These are phyloP conservation scores for Fusarium drepaniforme DNA, from an alignment of 2,329 filamentous ascomycete species.

Conservation along the genomic window DNA sequence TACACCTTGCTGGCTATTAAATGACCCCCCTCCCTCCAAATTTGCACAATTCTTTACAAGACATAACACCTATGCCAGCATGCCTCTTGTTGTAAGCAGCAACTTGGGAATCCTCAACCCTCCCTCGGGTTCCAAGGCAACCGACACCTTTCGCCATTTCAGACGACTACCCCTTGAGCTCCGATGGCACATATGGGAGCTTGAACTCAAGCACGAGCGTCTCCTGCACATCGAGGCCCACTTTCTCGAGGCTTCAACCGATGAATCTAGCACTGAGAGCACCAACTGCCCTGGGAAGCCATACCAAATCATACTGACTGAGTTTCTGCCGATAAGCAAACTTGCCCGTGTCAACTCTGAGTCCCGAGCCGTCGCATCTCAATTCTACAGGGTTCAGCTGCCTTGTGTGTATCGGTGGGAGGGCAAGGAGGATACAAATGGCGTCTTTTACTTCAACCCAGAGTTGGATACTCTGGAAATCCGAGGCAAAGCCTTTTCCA, in stretches of 20 bases:
- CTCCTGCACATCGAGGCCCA: not conserved
- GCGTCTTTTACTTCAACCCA: not conserved
- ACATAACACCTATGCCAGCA: not conserved
- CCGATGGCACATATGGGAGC: not conserved
- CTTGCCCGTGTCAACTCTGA: not conserved
- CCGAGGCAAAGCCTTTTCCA: not conserved
- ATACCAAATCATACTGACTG: not conserved
- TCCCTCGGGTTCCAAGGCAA: not conserved
- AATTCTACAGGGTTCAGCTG: not conserved
- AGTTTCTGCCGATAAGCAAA: conserved; percentile 4
- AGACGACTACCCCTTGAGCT: not conserved
- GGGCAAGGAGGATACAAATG: not conserved
- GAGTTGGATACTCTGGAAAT: not conserved
- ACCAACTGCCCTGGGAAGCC: not conserved
- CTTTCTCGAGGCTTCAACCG: not conserved
- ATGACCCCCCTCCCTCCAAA: not conserved
- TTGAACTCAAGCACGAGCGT: not conserved
- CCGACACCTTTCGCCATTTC: not conserved
- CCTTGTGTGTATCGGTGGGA: not conserved
- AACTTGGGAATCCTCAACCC: not conserved
- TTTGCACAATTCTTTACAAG: not conserved
- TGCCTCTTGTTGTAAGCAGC: not conserved
- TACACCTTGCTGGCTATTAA: not conserved
- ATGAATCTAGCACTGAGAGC: not conserved
- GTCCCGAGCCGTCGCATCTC: not conserved